Conservation (phyloP, 805 yeast species). For the Sugiyamaella chiloensis region DNA sequence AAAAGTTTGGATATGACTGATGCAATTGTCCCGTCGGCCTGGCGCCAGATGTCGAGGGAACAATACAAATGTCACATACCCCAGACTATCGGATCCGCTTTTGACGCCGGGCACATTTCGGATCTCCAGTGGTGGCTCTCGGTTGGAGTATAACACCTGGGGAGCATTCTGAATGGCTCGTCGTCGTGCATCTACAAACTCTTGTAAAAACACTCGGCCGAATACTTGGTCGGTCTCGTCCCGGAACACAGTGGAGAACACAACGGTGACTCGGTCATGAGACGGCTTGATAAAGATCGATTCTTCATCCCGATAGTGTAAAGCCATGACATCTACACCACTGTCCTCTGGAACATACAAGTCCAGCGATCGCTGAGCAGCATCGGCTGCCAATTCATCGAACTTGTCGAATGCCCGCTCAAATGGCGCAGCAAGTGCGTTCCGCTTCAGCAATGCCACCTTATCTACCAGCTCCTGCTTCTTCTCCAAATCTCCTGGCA, state of each 20-base stretch:
- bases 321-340: slow-evolving; percentile 57
- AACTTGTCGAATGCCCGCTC: slow-evolving; percentile 79
- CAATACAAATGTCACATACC: slow-evolving; percentile 55
- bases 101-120: slow-evolving; percentile 41
- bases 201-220: slow-evolving; percentile 43
- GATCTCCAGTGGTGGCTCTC: slow-evolving; percentile 90
- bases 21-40: slow-evolving; percentile 77
- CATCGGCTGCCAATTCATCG: slow-evolving; percentile 51
- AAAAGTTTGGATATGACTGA: slow-evolving; percentile 86
- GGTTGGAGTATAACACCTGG: slow-evolving; percentile 87
- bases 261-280: slow-evolving; percentile 93
- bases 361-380: slow-evolving; percentile 37
- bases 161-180: slow-evolving; percentile 97
- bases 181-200: slow-evolving; percentile 93
- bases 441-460: slow-evolving; percentile 75
- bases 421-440: slow-evolving; percentile 90
- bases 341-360: slow-evolving; percentile 40
- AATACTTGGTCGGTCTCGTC: slow-evolving; percentile 87
- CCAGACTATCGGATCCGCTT: slow-evolving; percentile 42
- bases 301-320: slow-evolving; percentile 91
- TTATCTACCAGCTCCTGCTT: slow-evolving; percentile 53
- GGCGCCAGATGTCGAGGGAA: slow-evolving; percentile 57
- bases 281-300: slow-evolving; percentile 87
- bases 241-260: slow-evolving; percentile 88
- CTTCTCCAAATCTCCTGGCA: slow-evolving; percentile 44